Evolutionary conservation across 1,139 yeast species (phyloP).

Genomic region (Hyphopichia wangnamkhiaoensis): DNA sequence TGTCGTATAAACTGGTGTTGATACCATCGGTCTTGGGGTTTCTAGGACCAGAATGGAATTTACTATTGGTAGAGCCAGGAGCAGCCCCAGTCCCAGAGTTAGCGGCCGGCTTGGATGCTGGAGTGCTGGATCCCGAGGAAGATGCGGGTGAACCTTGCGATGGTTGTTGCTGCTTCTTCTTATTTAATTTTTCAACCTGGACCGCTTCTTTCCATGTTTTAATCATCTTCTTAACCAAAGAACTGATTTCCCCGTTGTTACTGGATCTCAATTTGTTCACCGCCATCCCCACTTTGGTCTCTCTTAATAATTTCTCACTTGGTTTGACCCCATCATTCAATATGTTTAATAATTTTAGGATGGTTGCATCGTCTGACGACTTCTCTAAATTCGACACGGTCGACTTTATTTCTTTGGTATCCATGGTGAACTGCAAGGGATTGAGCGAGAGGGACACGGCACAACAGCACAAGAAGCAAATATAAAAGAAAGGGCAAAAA

Average conservation of each 20-base stretch:
- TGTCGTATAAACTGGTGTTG: slow-evolving; percentile 64
- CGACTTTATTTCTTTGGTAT: slow-evolving; percentile 69
- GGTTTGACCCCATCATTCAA: slow-evolving; percentile 78
- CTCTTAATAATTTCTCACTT: slow-evolving; percentile 78
- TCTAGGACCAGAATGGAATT: slow-evolving; percentile 53
- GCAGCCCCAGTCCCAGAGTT: slow-evolving; percentile 10
- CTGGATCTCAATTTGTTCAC: slow-evolving; percentile 86
- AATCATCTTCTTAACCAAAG: slow-evolving; percentile 78
- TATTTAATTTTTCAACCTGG: slow-evolving; percentile 64
- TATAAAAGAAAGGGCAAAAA: no score
- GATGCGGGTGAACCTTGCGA: slow-evolving; percentile 8
- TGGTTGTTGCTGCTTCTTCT: slow-evolving; percentile 20
- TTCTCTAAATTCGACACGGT: slow-evolving; percentile 74
- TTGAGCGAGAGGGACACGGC: no score
- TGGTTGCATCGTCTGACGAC: slow-evolving; percentile 65
- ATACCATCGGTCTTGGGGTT: slow-evolving; percentile 82
- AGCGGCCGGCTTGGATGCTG: slow-evolving; percentile 7
- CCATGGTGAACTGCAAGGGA: slow-evolving; percentile 53
- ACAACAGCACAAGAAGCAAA: no score
- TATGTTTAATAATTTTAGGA: slow-evolving; percentile 64
- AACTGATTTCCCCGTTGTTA: slow-evolving; percentile 61
- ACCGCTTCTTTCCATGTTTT: slow-evolving; percentile 90
- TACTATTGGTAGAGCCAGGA: slow-evolving; percentile 21
- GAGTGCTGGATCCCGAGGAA: slow-evolving; percentile 8
- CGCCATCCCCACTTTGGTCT: slow-evolving; percentile 97